Evolutionary conservation across 225 moss, liverwort and hornwort species (phyloP), one percentile per base, ranked within the genome.

Genomic region (Antitrichia curtipendula): DNA sequence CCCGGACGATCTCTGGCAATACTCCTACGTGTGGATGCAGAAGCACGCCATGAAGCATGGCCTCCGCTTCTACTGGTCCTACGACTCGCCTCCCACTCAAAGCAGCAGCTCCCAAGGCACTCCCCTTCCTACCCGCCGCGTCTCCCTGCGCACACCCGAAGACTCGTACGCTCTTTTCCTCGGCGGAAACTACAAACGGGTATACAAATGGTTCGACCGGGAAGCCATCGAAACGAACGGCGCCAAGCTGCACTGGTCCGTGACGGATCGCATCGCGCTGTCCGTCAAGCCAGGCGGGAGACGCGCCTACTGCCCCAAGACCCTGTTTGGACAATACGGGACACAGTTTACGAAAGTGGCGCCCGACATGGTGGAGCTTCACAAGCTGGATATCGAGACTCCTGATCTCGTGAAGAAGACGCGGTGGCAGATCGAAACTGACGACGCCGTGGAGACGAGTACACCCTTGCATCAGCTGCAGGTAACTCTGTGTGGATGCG

Each of bases 21-120:
- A 80, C 38, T 63, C 89, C 6, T 85, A 85, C 65, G 41, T 72
- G 11, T 85, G 84, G 85, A 89, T 89, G 89, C 89, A 81, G 80
- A 62, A 57, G 1, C 85, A 89, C 21, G 89, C 85, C 29, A 27
- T 7, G 21, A 85, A 88, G 88, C 88, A 82, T 17, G 88, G 88
- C 36, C 65, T 88, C 13, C 88, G 88, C 32, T 88, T 88, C 88
- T 88, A 68, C 68, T 88, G 88, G 88, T 78, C 83, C 21, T 88
- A 76, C 65, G 66, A 81, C 6, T 71, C 81, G 12, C 81, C 81
- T 52, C 27, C 58, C 10, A 61, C 81, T 2, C 71, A 50, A 15
- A 81, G 6, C 22, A 14, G 8, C 3, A 60, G 22, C 16, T 22
- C 38, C 15, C 3, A 50, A 16, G 72, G 72, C 50, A 22, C 38